Conservation (phyloP, 306 rosid species). For the Vachellia pachyceras region DNA sequence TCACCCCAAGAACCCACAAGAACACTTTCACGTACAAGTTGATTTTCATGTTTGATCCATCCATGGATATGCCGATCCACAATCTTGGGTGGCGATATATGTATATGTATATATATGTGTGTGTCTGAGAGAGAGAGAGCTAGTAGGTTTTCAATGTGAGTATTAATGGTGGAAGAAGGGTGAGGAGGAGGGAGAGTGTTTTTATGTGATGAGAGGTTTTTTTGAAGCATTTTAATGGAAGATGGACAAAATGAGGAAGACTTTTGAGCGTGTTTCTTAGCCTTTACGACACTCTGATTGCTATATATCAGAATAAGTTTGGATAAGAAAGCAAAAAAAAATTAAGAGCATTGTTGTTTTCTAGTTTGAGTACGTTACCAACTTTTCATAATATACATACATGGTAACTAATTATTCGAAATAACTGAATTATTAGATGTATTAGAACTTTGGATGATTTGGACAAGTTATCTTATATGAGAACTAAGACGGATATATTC, state of each 20-base stretch:
- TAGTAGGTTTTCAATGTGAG: background rate
- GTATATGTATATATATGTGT: background rate
- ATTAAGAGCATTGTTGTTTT: background rate
- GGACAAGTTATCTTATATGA: no score
- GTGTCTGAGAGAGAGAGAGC: no score
- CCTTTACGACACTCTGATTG: background rate
- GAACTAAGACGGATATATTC: no score
- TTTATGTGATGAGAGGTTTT: background rate
- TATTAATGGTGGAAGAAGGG: background rate
- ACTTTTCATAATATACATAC: background rate
- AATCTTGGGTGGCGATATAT: background rate
- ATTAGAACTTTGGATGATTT: no score
- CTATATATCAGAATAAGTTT: background rate
- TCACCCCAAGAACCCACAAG: background rate
- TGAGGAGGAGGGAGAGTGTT: background rate
- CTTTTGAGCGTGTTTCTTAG: background rate
- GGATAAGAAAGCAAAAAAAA: background rate
- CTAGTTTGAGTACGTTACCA: background rate
- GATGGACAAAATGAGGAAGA: background rate
- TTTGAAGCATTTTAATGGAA: slow-evolving; percentile 1
- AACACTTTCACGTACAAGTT: background rate
- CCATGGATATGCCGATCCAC: background rate
- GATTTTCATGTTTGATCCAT: background rate
- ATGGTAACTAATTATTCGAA: background rate
- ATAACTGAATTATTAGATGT: background rate